These are phyloP conservation scores for Pseudogymnoascus sp. DNA, from an alignment of 2,329 filamentous ascomycete species.

Conservation along the genomic window DNA sequence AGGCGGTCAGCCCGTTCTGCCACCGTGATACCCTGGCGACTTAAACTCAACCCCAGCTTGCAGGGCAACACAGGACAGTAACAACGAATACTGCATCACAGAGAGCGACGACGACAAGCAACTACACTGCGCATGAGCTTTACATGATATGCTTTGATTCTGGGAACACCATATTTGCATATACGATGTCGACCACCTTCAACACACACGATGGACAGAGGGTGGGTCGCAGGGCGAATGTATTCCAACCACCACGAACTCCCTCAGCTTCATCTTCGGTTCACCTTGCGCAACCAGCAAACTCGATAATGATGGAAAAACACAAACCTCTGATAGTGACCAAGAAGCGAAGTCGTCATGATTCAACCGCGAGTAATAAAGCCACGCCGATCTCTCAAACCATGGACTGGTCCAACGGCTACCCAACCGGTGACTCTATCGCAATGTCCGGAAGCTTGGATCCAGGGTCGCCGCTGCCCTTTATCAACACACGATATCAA, in stretches of 20 bases:
- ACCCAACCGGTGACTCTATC: constrained; percentile 10
- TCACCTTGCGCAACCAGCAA: constrained; percentile 19
- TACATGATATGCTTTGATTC: not conserved
- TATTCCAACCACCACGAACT: constrained; percentile 36
- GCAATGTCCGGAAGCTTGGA: constrained; percentile 10
- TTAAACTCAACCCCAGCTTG: not conserved
- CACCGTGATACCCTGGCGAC: constrained; percentile 1
- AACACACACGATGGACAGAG: constrained; percentile 6
- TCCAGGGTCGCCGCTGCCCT: constrained; percentile 30
- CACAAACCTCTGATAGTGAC: not conserved
- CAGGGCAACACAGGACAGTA: constrained; percentile 2
- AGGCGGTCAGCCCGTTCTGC: constrained; percentile 5
- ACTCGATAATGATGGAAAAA: constrained; percentile 4
- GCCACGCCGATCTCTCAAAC: constrained; percentile 10
- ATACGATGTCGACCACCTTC: constrained; percentile 5
- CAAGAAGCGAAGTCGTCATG: constrained; percentile 17
- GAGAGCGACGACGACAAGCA: not conserved
- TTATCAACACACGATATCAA: constrained; percentile 42
- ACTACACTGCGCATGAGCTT: not conserved
- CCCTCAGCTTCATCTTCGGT: constrained; percentile 29
- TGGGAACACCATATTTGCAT: not conserved
- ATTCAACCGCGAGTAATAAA: constrained; percentile 12
- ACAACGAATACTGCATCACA: not conserved
- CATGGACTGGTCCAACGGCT: constrained; percentile 8
- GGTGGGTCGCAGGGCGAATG: constrained; percentile 18